phyloP scores from a whole-genome alignment of 2,329 filamentous ascomycete species.

The Hirsutella thompsonii region DNA sequence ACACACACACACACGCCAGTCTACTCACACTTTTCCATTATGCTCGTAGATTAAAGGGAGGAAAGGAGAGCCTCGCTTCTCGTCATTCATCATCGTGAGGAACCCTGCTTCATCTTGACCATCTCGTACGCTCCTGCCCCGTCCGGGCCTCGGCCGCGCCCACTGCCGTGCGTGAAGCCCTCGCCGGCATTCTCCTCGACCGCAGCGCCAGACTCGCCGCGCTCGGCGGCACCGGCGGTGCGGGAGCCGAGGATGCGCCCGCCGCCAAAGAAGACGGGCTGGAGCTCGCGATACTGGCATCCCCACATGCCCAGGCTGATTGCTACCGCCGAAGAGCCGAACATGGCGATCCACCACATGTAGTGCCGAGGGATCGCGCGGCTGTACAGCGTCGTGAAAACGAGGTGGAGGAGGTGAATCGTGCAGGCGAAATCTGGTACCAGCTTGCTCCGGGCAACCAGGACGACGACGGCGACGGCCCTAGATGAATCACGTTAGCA shows the following conservation, averaged over 20 bases:
- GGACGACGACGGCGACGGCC: constrained; percentile 66
- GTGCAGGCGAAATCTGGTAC: constrained; percentile 91
- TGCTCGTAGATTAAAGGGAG: too few species aligned
- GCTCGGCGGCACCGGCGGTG: constrained; percentile 9
- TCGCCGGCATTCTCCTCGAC: constrained; percentile 14
- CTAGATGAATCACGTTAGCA: constrained; percentile 30
- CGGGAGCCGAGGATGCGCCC: constrained; percentile 20
- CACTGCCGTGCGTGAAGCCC: constrained; percentile 31
- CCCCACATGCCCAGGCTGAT: constrained; percentile 70
- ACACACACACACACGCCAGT: too few species aligned
- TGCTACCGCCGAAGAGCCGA: constrained; percentile 28
- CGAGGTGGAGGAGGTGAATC: constrained; percentile 69
- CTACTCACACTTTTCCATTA: too few species aligned
- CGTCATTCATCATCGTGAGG: constrained; percentile 1
- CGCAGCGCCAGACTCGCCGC: constrained; percentile 21
- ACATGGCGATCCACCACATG: constrained; percentile 72
- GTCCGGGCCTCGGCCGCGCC: constrained; percentile 39
- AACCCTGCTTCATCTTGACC: constrained; percentile 33
- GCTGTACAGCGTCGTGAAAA: constrained; percentile 68
- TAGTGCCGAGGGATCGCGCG: constrained; percentile 60
- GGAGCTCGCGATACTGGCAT: constrained; percentile 79
- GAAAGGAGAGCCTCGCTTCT: too few species aligned
- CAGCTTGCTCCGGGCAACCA: constrained; percentile 83
- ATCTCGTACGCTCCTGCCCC: constrained; percentile 53
- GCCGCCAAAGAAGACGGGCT: constrained; percentile 77